Percentiles rank a stretch among this genome's conserved stretches.
phyloP scores from a whole-genome alignment of 2,329 filamentous ascomycete genomes.

The Aspergillaceae sp. region DNA sequence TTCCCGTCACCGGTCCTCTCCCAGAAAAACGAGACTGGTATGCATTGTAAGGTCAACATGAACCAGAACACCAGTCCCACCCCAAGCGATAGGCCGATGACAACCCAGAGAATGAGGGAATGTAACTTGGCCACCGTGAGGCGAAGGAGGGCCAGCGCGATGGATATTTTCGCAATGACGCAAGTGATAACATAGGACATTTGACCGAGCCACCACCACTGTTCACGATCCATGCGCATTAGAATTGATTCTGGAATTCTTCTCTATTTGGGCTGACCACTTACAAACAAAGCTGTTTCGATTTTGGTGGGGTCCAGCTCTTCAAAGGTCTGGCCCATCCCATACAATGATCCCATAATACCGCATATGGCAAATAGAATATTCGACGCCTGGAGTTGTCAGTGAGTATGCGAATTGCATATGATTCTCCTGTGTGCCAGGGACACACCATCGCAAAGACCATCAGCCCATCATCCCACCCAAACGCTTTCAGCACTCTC shows the following conservation, averaged over 20 bases:
- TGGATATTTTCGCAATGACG: conserved; percentile 43
- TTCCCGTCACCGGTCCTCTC: conserved; percentile 25
- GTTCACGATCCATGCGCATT: not conserved
- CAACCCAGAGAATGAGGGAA: conserved; percentile 36
- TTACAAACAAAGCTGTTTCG: conserved; percentile 27
- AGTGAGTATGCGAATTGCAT: not conserved
- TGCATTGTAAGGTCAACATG: conserved; percentile 46
- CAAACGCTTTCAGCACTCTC: conserved; percentile 27
- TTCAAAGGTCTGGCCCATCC: conserved; percentile 19
- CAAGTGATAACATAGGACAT: conserved; percentile 45
- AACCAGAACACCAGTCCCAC: conserved; percentile 44
- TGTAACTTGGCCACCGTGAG: conserved; percentile 42
- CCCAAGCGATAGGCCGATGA: conserved; percentile 40
- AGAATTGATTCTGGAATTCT: not conserved
- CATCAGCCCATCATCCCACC: conserved; percentile 32
- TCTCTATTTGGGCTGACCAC: conserved; percentile 4
- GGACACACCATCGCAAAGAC: conserved; percentile 28
- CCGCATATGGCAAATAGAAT: conserved; percentile 29
- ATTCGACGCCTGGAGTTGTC: conserved; percentile 17
- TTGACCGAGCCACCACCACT: conserved; percentile 50
- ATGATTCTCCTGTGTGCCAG: not conserved
- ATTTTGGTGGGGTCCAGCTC: conserved; percentile 13
- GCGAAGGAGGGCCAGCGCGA: conserved; percentile 47
- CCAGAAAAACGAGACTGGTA: conserved; percentile 47
- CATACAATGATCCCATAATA: conserved; percentile 25